phyloP scores from a whole-genome alignment of 116 monocot species.

The Papilionanthe hybrid region DNA sequence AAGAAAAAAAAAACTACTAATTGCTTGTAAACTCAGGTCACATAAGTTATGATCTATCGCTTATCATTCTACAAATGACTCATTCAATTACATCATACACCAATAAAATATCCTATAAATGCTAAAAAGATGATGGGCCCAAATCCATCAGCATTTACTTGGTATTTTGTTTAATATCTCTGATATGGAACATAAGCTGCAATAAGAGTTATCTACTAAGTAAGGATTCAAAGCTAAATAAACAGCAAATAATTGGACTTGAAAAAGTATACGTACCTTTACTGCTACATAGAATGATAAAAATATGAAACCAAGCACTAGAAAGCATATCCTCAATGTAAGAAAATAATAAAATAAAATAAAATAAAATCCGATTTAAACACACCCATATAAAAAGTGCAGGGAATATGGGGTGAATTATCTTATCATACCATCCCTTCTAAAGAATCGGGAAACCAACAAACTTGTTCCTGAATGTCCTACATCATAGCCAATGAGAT shows the following conservation, averaged over 20 bases:
- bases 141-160: neutral
- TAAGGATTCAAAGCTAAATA: neutral
- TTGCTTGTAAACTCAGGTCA: too few species aligned
- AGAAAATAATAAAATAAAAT: too few species aligned
- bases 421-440: conserved; percentile 39
- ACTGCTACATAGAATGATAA: conserved; percentile 75
- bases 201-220: conserved; percentile 6
- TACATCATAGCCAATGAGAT: conserved; percentile 84
- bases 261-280: conserved; percentile 42
- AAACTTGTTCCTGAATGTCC: conserved; percentile 72
- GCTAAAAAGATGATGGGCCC: neutral
- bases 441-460: conserved; percentile 56
- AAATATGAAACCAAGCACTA: conserved; percentile 54
- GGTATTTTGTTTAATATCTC: conserved; percentile 38
- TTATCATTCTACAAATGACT: too few species aligned
- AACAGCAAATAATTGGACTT: neutral
- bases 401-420: too few species aligned
- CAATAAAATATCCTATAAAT: neutral
- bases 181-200: conserved; percentile 93
- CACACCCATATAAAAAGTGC: too few species aligned
- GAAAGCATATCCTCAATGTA: conserved; percentile 10
- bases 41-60: too few species aligned
- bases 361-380: too few species aligned
- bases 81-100: too few species aligned
- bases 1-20: too few species aligned